Evolutionary conservation across 768 basidiomycete species (phyloP).

Genomic region (Boletellus ananas): DNA sequence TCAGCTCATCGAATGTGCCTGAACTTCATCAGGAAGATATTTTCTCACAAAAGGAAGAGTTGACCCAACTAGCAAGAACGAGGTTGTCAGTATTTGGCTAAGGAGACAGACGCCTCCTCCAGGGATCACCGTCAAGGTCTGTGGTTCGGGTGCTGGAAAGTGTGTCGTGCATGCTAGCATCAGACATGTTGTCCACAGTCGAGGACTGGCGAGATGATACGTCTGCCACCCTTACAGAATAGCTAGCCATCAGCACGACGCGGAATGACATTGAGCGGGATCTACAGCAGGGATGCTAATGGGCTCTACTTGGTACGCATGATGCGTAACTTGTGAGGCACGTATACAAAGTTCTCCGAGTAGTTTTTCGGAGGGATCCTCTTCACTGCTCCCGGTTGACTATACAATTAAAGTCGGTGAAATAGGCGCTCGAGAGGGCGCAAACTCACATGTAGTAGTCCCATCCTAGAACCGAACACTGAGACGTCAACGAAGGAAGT

Average conservation of each 20-base stretch:
- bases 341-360: constrained; percentile 88
- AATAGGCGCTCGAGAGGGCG: constrained; percentile 1
- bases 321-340: constrained; percentile 73
- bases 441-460: constrained; percentile 80
- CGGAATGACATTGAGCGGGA: background rate
- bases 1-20: background rate
- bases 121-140: no score
- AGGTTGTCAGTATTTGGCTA: no score
- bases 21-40: no score
- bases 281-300: constrained; percentile 4
- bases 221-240: background rate
- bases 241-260: background rate
- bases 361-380: constrained; percentile 85
- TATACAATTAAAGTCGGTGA: constrained; percentile 19
- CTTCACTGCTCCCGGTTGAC: constrained; percentile 58
- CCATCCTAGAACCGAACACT: constrained; percentile 59
- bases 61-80: no score
- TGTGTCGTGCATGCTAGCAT: no score
- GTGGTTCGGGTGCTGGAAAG: no score
- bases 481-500: constrained; percentile 1
- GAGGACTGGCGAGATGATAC: no score
- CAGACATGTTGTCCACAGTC: no score
- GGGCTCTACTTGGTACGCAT: constrained; percentile 83
- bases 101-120: no score
- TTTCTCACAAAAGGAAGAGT: no score